Conservation (phyloP, 108 stramenopile species). For the Skeletonema marinoi region DNA sequence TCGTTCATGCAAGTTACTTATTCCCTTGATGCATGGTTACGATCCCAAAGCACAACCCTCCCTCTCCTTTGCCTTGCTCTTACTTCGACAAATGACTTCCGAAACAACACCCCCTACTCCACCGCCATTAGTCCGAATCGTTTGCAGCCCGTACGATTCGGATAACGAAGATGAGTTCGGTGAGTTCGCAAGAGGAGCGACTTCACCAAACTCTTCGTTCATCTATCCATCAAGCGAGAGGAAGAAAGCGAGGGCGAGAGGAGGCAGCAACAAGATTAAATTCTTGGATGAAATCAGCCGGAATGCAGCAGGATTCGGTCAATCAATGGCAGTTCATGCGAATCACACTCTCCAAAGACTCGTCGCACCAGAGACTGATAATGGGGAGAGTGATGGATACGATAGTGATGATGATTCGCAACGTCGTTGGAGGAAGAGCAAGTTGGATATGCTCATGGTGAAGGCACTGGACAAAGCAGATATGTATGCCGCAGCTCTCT, state of each 20-base stretch:
- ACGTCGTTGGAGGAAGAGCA: not conserved
- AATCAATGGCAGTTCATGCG: not conserved
- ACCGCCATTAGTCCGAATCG: not conserved
- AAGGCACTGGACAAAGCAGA: not conserved
- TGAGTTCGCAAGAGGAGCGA: too few relatives aligned
- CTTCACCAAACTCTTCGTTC: not conserved
- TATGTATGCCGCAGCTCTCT: not conserved
- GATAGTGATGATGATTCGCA: not conserved
- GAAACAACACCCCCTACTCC: not conserved
- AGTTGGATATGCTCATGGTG: not conserved
- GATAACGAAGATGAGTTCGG: not conserved
- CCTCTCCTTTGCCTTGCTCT: not conserved
- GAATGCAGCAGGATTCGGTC: not conserved
- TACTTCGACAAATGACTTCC: not conserved
- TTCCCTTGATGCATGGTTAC: too few relatives aligned
- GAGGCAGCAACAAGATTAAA: not conserved
- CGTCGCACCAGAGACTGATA: not conserved
- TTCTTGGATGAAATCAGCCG: not conserved
- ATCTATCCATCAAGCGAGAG: not conserved
- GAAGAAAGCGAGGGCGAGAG: not conserved
- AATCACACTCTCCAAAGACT: not conserved
- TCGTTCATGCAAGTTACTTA: too few relatives aligned
- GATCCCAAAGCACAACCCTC: too few relatives aligned
- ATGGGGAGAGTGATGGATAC: not conserved
- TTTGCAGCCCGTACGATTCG: conserved; percentile 1